phyloP scores from a whole-genome alignment of 495 filamentous ascomycete genomes.

The Penicillium roqueforti region DNA sequence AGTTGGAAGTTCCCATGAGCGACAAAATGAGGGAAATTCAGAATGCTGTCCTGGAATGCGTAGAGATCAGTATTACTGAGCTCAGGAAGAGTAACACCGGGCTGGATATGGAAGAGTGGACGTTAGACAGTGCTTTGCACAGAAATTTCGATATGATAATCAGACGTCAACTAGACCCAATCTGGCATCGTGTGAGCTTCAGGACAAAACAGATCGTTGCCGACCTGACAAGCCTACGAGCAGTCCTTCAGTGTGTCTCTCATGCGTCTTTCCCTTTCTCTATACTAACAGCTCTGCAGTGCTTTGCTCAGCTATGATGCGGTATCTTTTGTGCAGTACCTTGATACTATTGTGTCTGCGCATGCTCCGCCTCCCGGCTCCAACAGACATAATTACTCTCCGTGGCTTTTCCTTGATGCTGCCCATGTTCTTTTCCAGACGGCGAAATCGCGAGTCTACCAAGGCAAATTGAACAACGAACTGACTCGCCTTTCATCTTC shows the following conservation, averaged over 20 bases:
- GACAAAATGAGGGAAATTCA: slow-evolving; percentile 91
- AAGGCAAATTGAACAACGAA: slow-evolving; percentile 55
- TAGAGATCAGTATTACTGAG: slow-evolving; percentile 89
- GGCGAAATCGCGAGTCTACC: slow-evolving; percentile 85
- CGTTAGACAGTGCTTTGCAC: slow-evolving; percentile 87
- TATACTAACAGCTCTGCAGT: slow-evolving; percentile 29
- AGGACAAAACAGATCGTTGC: slow-evolving; percentile 90
- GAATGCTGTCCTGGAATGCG: slow-evolving; percentile 90
- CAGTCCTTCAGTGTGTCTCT: slow-evolving; percentile 67
- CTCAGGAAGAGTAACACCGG: slow-evolving; percentile 84
- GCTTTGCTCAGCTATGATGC: slow-evolving; percentile 81
- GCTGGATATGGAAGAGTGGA: slow-evolving; percentile 97
- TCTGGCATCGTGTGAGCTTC: slow-evolving; percentile 96
- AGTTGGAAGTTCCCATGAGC: slow-evolving; percentile 95
- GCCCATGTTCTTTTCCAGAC: slow-evolving; percentile 92
- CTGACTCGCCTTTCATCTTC: slow-evolving; percentile 30
- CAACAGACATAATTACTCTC: slow-evolving; percentile 82
- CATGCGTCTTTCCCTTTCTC: neutral
- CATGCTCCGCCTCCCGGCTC: slow-evolving; percentile 85
- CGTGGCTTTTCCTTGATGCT: slow-evolving; percentile 95
- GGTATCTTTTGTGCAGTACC: slow-evolving; percentile 85
- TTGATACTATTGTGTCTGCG: slow-evolving; percentile 90
- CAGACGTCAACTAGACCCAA: slow-evolving; percentile 84
- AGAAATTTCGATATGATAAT: slow-evolving; percentile 88
- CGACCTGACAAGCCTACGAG: slow-evolving; percentile 79